These are phyloP conservation scores for Vitis amurensis DNA, from an alignment of 164 flowering plant genomes.

Conservation along the genomic window DNA sequence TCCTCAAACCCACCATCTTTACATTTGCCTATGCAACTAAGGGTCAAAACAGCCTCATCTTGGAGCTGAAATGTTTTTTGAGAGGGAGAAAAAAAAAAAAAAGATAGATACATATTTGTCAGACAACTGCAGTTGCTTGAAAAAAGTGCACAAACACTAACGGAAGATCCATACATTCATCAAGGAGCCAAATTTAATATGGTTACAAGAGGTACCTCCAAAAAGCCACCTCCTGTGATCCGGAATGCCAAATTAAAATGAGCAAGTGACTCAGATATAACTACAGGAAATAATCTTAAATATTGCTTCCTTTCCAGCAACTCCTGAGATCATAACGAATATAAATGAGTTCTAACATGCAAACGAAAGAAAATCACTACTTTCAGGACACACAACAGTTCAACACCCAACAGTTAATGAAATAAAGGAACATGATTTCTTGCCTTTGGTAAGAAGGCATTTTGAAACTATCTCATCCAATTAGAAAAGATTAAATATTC, in stretches of 20 bases:
- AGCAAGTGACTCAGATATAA: constrained; percentile 53
- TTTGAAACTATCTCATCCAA: too few species aligned
- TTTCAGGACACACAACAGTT: neutral
- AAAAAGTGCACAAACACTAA: neutral
- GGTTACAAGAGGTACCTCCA: constrained; percentile 50
- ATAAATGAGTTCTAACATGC: neutral
- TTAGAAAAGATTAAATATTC: too few species aligned
- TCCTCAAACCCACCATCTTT: constrained; percentile 79
- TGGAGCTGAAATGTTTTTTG: constrained; percentile 52
- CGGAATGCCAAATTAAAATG: constrained; percentile 75
- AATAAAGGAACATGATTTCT: too few species aligned
- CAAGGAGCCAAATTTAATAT: neutral
- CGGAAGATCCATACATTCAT: neutral
- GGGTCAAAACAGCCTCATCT: constrained; percentile 70
- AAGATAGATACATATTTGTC: neutral
- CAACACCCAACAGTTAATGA: neutral
- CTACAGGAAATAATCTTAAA: constrained; percentile 56
- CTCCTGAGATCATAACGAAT: constrained; percentile 4
- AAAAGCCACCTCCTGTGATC: constrained; percentile 52
- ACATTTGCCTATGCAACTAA: constrained; percentile 56
- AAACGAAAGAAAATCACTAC: neutral
- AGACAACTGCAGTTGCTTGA: neutral
- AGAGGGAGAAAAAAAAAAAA: constrained; percentile 3
- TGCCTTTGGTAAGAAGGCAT: too few species aligned
- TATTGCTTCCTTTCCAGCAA: constrained; percentile 63